Evolutionary conservation across 345 rosid genomes (phyloP).

Genomic region (Brassica carinata): DNA sequence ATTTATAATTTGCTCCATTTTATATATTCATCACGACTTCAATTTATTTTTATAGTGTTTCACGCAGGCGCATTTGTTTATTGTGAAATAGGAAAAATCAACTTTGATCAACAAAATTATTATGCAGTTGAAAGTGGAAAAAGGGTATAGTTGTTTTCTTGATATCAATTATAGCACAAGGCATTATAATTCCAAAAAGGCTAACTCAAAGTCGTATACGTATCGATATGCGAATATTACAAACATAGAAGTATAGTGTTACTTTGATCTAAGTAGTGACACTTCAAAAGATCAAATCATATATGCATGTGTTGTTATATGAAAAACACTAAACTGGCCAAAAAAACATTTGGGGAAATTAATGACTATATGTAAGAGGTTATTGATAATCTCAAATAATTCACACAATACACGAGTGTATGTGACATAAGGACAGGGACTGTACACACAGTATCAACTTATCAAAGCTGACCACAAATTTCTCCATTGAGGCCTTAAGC

Average conservation of each 20-base stretch:
- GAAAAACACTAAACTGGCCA: neutral
- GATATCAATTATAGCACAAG: conserved; percentile 27
- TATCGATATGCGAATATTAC: conserved; percentile 1
- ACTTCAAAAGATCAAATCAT: conserved; percentile 12
- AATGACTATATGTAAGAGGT: neutral
- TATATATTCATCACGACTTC: neutral
- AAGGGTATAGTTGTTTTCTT: conserved; percentile 32
- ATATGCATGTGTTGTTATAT: neutral
- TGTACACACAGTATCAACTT: neutral
- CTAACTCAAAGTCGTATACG: conserved; percentile 15
- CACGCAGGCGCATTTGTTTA: conserved; percentile 26
- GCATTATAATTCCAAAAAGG: conserved; percentile 25
- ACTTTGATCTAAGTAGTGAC: neutral
- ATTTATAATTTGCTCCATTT: neutral
- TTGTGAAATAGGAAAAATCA: conserved; percentile 6
- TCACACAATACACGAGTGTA: neutral
- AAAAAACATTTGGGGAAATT: neutral
- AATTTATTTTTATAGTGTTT: neutral
- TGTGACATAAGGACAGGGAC: neutral
- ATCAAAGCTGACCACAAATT: neutral
- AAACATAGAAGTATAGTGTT: neutral
- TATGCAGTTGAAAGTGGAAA: conserved; percentile 28
- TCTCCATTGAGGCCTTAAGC: neutral
- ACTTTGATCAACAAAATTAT: conserved; percentile 37
- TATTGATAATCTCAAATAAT: neutral